These are phyloP conservation scores for Sarcodon sp. DNA, from an alignment of 768 basidiomycete genomes.

Conservation along the genomic window DNA sequence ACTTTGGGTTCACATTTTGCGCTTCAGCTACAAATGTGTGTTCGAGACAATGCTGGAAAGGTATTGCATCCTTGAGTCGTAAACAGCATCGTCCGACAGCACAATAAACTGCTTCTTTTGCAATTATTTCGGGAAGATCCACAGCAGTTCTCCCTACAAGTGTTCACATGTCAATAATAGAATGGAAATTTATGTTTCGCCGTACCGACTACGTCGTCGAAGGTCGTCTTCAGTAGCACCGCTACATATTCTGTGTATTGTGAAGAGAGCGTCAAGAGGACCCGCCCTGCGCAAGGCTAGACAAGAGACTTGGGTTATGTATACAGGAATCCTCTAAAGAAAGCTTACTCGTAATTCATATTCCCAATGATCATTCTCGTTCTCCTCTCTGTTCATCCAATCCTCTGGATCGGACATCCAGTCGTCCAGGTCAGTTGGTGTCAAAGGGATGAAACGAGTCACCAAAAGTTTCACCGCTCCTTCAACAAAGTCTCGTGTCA, in stretches of 20 bases:
- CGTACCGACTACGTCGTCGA: conserved; percentile 48
- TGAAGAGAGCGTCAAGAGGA: conserved; percentile 65
- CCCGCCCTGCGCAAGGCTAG: conserved; percentile 90
- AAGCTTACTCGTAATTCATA: conserved; percentile 73
- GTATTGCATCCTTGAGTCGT: conserved; percentile 46
- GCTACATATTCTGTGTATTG: conserved; percentile 60
- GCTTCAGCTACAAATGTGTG: conserved; percentile 48
- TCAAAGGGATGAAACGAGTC: conserved; percentile 75
- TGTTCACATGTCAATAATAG: background rate
- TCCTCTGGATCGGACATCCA: conserved; percentile 91
- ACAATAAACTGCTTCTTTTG: conserved; percentile 83
- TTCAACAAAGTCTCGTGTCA: conserved; percentile 61
- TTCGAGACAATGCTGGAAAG: conserved; percentile 61
- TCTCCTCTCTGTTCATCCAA: conserved; percentile 85
- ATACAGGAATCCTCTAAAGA: background rate
- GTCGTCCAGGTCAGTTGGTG: conserved; percentile 64
- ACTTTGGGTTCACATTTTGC: conserved; percentile 47
- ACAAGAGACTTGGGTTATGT: background rate
- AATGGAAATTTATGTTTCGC: conserved; percentile 6
- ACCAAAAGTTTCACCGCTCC: conserved; percentile 67
- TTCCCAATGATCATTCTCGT: conserved; percentile 87
- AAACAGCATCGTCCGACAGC: conserved; percentile 75
- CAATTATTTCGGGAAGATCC: conserved; percentile 48
- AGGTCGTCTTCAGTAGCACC: conserved; percentile 48
- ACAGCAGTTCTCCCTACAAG: conserved; percentile 29